Evolutionary conservation across 441 rosid genomes (phyloP), one percentile per base, ranked within the genome.

Genomic region (Flueggea neowawraea): DNA sequence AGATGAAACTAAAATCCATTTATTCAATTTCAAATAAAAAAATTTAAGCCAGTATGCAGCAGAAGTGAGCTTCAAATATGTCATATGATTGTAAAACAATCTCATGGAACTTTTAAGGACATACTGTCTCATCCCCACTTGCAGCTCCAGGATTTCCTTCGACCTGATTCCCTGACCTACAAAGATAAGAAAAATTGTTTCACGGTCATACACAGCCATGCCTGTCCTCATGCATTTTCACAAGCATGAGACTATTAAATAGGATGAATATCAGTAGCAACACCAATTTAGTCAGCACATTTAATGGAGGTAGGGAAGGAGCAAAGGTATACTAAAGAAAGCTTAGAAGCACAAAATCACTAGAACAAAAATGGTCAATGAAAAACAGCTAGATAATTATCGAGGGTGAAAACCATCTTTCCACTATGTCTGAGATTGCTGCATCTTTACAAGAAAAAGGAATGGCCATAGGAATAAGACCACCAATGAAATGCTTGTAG

Each of bases 41-140:
- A 66, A 41, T 41, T 47, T 17, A 55, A 66, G 33, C 48, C 48
- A 61, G 13, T 4, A 61, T 50, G 28, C 31, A 65, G 33, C 48
- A 60, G 57, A 43, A 16, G 12, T 15, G 28, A 44, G 47, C 45
- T 58, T 43, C 51, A 54, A 22, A 55, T 31, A 36, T n/a, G 16
- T 8, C 48, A 51, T 54, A 55, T 52, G 9, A 54, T 61, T 53
- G 62, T 60, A 28, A 33, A 43, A 63, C 31, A 52, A 63, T 31
- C 28, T 17, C 33, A 58, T 41, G 61, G 61, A 32, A 61, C 58
- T 39, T 39, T 70, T 54, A 17, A 48, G 64, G 68, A 73, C 83
- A 71, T 80, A 95, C 99, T 10, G 98, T 91, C 67, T 88, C 99
- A 83, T 91, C 99, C 64, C 99, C 98, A 73, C 95, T 89, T 57